A percentile compares a stretch with the other conserved stretches of the same genome.
Conservation (phyloP, 805 yeast species). For the Teunomyces cretensis region DNA sequence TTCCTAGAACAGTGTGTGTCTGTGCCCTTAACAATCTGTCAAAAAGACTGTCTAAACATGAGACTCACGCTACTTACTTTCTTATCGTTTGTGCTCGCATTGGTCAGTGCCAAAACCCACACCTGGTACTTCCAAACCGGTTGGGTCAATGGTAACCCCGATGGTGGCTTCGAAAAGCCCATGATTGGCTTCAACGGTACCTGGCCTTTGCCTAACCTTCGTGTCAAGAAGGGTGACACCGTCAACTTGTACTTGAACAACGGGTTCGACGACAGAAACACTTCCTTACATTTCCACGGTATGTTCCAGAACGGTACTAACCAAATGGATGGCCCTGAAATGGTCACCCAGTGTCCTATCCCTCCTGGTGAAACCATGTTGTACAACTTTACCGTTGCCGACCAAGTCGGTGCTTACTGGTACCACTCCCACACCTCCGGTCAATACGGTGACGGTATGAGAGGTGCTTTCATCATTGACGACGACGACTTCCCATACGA, state of each 20-base stretch:
- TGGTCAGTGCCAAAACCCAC: conserved; percentile 49
- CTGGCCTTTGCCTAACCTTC: conserved; percentile 88
- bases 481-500: conserved; percentile 67
- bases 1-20: neutral
- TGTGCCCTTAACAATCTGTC: neutral
- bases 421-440: conserved; percentile 92
- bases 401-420: conserved; percentile 92
- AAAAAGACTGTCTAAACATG: neutral
- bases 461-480: conserved; percentile 75
- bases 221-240: conserved; percentile 77
- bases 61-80: neutral
- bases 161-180: conserved; percentile 53
- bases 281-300: conserved; percentile 93
- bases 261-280: conserved; percentile 65
- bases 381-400: conserved; percentile 84
- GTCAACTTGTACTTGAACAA: conserved; percentile 72
- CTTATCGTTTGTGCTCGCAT: conserved; percentile 3
- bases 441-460: conserved; percentile 92
- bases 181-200: conserved; percentile 67
- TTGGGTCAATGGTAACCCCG: conserved; percentile 70
- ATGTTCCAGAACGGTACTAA: conserved; percentile 73
- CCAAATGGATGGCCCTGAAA: conserved; percentile 90
- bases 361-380: conserved; percentile 71
- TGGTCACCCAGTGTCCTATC: conserved; percentile 88
- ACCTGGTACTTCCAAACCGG: conserved; percentile 64